Evolutionary conservation across 306 rosid genomes (phyloP).

Genomic region (Dryas drummondii): DNA sequence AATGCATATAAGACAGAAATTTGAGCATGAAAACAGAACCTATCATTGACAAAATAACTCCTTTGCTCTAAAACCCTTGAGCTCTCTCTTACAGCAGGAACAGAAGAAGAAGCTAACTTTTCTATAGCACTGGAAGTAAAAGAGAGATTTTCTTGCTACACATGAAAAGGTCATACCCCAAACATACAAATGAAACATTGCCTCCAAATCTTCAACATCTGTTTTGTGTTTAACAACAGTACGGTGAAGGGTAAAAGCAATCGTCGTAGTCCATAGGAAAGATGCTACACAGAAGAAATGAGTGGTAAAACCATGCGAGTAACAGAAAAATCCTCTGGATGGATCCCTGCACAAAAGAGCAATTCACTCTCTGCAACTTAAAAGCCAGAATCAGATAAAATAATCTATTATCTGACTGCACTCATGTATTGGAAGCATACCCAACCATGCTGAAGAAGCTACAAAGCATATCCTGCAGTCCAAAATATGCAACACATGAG

Average conservation of each 20-base stretch:
- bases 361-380: conserved; percentile 24
- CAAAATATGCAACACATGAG: conserved; percentile 34
- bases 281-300: conserved; percentile 99
- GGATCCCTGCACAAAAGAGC: conserved; percentile 73
- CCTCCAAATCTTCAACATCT: conserved; percentile 97
- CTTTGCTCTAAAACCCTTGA: neutral
- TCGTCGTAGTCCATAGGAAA: conserved; percentile 96
- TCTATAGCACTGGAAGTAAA: neutral
- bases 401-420: neutral
- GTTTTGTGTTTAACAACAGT: conserved; percentile 93
- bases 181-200: conserved; percentile 92
- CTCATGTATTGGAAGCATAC: conserved; percentile 43
- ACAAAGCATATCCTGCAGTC: conserved; percentile 92
- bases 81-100: conserved; percentile 9
- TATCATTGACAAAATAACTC: neutral
- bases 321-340: conserved; percentile 79
- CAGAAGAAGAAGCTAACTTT: conserved; percentile 21
- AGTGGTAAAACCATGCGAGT: conserved; percentile 82
- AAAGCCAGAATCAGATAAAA: conserved; percentile 27
- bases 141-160: neutral
- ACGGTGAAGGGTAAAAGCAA: conserved; percentile 96
- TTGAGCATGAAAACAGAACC: neutral
- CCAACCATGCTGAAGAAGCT: conserved; percentile 97
- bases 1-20: conserved; percentile 4
- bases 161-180: conserved; percentile 69